Percentiles rank a stretch among this genome's conserved stretches.
Evolutionary conservation across 1,139 yeast genomes (phyloP).

Genomic region (Yamadazyma atmosphaerica): DNA sequence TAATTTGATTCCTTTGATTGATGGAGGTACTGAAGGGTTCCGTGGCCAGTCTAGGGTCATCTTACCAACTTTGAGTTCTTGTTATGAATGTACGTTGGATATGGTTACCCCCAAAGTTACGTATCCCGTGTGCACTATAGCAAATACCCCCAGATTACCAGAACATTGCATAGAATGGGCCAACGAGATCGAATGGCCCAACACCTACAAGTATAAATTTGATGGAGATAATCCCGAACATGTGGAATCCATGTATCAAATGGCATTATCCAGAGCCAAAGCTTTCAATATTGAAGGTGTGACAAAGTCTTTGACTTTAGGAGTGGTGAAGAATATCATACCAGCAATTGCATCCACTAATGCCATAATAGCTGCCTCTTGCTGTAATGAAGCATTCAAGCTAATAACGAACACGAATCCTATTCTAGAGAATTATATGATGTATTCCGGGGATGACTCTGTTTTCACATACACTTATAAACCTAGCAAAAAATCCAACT

Average conservation of each 20-base stretch:
- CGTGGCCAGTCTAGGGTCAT: conserved; percentile 90
- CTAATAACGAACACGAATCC: conserved; percentile 70
- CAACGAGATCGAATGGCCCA: conserved; percentile 73
- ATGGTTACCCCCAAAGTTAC: conserved; percentile 69
- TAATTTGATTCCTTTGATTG: conserved; percentile 74
- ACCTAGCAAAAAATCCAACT: conserved; percentile 57
- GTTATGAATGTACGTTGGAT: conserved; percentile 90
- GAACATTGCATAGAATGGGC: conserved; percentile 97
- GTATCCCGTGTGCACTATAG: conserved; percentile 91
- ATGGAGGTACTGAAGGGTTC: conserved; percentile 96
- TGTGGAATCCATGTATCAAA: conserved; percentile 61
- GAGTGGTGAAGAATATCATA: conserved; percentile 87
- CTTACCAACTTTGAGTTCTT: conserved; percentile 79
- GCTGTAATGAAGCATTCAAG: conserved; percentile 87
- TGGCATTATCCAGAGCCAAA: conserved; percentile 60
- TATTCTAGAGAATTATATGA: conserved; percentile 75
- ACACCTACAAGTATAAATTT: conserved; percentile 44
- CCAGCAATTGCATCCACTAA: conserved; percentile 96
- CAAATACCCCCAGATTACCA: conserved; percentile 89
- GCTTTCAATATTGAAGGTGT: conserved; percentile 72
- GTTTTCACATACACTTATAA: conserved; percentile 73
- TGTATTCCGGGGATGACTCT: conserved; percentile 80
- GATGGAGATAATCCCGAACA: conserved; percentile 74
- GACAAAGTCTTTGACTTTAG: conserved; percentile 69
- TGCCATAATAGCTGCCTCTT: conserved; percentile 88